A percentile compares a stretch with the other conserved stretches of the same genome.
These are phyloP conservation scores for Claviceps sp. DNA, from an alignment of 2,329 filamentous ascomycete species.

Conservation along the genomic window DNA sequence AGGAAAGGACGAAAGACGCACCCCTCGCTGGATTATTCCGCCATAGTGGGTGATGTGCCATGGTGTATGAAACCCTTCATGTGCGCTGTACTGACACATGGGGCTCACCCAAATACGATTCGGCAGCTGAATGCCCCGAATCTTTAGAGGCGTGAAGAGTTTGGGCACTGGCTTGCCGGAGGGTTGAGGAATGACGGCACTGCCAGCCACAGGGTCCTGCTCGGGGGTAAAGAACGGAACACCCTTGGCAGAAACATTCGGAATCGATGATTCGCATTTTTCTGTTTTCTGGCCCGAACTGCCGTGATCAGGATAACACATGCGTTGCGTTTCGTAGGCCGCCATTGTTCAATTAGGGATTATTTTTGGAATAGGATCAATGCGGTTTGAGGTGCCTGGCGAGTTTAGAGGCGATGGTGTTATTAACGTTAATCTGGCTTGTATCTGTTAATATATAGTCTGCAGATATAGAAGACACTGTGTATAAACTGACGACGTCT, in stretches of 20 bases:
- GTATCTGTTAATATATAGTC: too few relatives aligned
- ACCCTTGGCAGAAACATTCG: conserved; percentile 20
- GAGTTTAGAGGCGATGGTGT: background rate
- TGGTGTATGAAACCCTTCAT: background rate
- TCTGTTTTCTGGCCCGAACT: conserved; percentile 12
- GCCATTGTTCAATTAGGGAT: conserved; percentile 8
- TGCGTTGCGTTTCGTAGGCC: conserved; percentile 15
- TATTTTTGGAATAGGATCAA: background rate
- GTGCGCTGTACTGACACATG: conserved; percentile 1
- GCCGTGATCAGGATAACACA: conserved; percentile 15
- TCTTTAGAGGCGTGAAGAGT: background rate
- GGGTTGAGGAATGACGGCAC: background rate
- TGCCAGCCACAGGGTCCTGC: conserved; percentile 34
- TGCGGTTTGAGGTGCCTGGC: background rate
- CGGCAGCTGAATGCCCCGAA: background rate
- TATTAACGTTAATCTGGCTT: too few relatives aligned
- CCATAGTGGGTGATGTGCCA: conserved; percentile 28
- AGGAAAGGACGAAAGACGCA: background rate
- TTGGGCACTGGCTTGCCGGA: background rate
- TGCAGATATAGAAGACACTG: too few relatives aligned
- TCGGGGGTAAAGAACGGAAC: conserved; percentile 41
- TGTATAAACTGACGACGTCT: too few relatives aligned
- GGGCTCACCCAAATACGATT: conserved; percentile 1
- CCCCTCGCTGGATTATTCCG: conserved; percentile 6
- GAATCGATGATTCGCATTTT: conserved; percentile 12